phyloP scores from a whole-genome alignment of 345 rosid species.

The Populus davidiana region DNA sequence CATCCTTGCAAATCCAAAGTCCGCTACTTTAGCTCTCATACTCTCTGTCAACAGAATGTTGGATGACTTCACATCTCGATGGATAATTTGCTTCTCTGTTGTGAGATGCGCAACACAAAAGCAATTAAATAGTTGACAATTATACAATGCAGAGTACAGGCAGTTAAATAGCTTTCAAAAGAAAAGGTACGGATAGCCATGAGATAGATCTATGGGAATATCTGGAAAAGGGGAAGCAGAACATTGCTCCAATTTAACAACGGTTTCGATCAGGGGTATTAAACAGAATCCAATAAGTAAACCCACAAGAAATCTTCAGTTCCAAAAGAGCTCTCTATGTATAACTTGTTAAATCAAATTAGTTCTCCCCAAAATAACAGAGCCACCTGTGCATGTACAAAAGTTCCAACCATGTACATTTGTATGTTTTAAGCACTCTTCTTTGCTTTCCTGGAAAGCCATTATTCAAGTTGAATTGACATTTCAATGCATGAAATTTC shows the following conservation, averaged over 20 bases:
- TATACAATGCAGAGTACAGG: neutral
- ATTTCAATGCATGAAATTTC: neutral
- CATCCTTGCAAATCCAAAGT: slow-evolving; percentile 91
- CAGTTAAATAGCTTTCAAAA: neutral
- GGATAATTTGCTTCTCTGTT: slow-evolving; percentile 86
- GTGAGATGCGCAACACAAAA: slow-evolving; percentile 9
- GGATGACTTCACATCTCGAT: slow-evolving; percentile 92
- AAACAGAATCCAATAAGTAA: neutral
- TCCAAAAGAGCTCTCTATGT: neutral
- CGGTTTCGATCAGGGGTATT: neutral
- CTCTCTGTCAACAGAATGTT: slow-evolving; percentile 87
- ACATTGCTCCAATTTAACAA: neutral
- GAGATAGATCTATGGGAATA: neutral
- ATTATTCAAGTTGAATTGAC: neutral
- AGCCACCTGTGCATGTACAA: neutral
- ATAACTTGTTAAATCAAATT: neutral
- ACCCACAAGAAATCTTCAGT: neutral
- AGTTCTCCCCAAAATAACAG: neutral
- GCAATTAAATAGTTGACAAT: neutral
- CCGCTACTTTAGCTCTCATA: slow-evolving; percentile 95
- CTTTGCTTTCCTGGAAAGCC: neutral
- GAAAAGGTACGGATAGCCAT: neutral
- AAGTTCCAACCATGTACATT: neutral
- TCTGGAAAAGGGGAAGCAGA: neutral
- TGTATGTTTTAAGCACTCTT: neutral